These are phyloP conservation scores for Hanseniaspora gamundiae DNA, from an alignment of 1,139 yeast species.

Conservation along the genomic window DNA sequence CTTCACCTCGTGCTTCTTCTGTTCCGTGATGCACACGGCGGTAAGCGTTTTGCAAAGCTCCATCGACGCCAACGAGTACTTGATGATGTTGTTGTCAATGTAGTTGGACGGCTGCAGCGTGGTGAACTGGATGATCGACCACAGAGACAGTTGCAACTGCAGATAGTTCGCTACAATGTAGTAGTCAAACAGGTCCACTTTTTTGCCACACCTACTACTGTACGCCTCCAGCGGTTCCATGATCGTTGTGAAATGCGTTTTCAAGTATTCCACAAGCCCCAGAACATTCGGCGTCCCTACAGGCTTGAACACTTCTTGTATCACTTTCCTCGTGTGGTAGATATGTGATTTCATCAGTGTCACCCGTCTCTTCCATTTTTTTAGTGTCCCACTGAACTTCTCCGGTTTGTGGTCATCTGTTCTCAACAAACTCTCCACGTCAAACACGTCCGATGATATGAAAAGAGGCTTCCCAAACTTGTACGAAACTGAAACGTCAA, in stretches of 20 bases:
- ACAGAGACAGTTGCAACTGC: background rate
- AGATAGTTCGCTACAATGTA: background rate
- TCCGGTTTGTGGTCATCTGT: conserved; percentile 3
- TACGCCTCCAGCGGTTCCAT: background rate
- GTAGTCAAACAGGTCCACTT: background rate
- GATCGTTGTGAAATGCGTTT: background rate
- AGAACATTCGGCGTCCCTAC: background rate
- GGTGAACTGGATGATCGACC: background rate
- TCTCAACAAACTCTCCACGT: conserved; percentile 4
- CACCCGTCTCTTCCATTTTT: background rate
- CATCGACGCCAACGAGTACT: background rate
- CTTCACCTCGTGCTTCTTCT: background rate
- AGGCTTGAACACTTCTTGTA: background rate
- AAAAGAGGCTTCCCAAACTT: conserved; percentile 21
- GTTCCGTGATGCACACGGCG: background rate
- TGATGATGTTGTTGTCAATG: background rate
- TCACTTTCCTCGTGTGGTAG: background rate
- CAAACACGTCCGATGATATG: conserved; percentile 2
- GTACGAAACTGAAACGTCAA: conserved; percentile 21
- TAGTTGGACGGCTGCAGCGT: background rate
- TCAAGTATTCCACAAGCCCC: background rate
- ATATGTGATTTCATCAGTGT: background rate
- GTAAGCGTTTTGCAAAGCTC: background rate
- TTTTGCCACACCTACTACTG: background rate
- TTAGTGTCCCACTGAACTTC: background rate